Conservation (phyloP, 805 yeast genomes). For the Deakozyma indianensis region DNA sequence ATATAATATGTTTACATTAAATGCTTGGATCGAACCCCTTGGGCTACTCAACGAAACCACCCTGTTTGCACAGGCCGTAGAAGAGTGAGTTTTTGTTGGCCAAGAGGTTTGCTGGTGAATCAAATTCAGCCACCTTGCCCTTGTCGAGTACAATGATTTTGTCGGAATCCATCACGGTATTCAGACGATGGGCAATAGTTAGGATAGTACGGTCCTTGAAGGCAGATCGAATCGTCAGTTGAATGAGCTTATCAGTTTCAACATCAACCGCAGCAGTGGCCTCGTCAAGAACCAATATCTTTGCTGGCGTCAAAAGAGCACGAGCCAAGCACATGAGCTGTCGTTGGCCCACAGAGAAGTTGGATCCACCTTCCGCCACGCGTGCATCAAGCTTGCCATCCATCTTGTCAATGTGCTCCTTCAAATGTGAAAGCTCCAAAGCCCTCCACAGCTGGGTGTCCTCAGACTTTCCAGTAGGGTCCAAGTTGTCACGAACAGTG, state of each 20-base stretch:
- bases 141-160: conserved; percentile 58
- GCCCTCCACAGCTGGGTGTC: conserved; percentile 81
- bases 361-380: conserved; percentile 68
- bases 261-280: conserved; percentile 87
- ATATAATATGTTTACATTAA: no score
- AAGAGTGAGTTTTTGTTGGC: conserved; percentile 55
- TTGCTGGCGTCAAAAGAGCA: conserved; percentile 62
- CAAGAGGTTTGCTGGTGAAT: conserved; percentile 52
- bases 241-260: conserved; percentile 68
- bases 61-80: conserved; percentile 68
- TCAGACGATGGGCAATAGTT: conserved; percentile 81
- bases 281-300: conserved; percentile 70
- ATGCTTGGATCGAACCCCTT: no score
- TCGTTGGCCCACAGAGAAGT: conserved; percentile 76
- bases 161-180: conserved; percentile 78
- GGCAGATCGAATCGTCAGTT: conserved; percentile 61
- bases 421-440: conserved; percentile 63
- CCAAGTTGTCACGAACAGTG: conserved; percentile 69
- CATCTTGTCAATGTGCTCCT: conserved; percentile 46
- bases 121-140: conserved; percentile 70
- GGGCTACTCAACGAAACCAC: conserved; percentile 41
- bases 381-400: conserved; percentile 38
- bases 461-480: conserved; percentile 53
- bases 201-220: conserved; percentile 66
- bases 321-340: conserved; percentile 77